Base-by-base conservation (phyloP, 441 rosid species). In the Iberis amara region DNA sequence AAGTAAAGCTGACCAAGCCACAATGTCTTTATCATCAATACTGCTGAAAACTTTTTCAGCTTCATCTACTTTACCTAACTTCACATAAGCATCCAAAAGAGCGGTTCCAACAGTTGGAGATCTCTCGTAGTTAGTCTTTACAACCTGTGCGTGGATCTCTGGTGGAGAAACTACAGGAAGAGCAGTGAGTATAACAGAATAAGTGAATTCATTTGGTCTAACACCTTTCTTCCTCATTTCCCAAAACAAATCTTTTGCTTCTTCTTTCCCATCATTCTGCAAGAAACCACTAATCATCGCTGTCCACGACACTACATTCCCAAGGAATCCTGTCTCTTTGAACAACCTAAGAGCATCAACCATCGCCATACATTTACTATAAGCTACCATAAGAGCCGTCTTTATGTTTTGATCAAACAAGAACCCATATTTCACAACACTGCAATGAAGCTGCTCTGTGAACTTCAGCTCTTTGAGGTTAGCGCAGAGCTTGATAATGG, bases 1-100 rank as follows among this genome's bases (percentile, higher is more conserved):
- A 57, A 79, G 62, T 77, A 82, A 64, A 1, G 85, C 89, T 1
- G 89, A 82, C 89, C 89, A 82, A 52, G 89, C 80, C 24, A 82
- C 78, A 26, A 77, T 66, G 48, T 82, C 89, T 64, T 73, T 77
- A 38, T 73, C 79, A 41, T 57, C 69, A 39, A 79, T 72, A 47
- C 49, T 11, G 11, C 64, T 52, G 40, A 79, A 82, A 45, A 62
- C 72, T 57, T 51, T 65, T 12, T 71, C 66, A 61, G 85, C 85
- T 41, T 71, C 75, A 7, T 65, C 63, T 11, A 73, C 30, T 39
- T 68, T 41, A 42, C 78, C 79, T 48, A 69, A 53, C 66, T 79
- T 79, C 38, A 82, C 63, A 68, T 79, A 79, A 49, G 89, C 81
- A 70, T 79, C 83, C 35, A 82, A 45, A 59, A 82, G 79, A 39